Conservation (phyloP, 306 rosid genomes). For the Cicer judaicum region DNA sequence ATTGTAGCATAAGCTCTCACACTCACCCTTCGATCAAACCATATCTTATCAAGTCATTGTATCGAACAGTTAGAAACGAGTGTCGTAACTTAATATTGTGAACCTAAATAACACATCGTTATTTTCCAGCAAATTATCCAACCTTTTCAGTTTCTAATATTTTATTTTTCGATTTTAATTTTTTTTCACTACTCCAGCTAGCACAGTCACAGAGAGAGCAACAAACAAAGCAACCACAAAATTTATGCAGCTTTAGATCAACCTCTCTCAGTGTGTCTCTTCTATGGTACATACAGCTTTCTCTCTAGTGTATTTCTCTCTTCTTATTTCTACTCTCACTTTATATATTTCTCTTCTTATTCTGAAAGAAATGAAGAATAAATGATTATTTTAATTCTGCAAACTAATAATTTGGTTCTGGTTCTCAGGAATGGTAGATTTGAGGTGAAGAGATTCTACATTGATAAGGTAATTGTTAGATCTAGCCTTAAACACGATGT, state of each 20-base stretch:
- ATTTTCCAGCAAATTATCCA: slow-evolving; percentile 42
- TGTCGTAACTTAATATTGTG: background rate
- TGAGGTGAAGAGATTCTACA: slow-evolving; percentile 52
- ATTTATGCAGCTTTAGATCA: slow-evolving; percentile 58
- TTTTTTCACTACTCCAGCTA: slow-evolving; percentile 42
- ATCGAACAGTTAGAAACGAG: background rate
- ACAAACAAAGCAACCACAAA: slow-evolving; percentile 49
- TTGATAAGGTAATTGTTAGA: slow-evolving; percentile 66
- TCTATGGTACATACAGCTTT: slow-evolving; percentile 56
- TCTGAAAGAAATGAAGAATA: background rate
- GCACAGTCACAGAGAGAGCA: slow-evolving; percentile 46
- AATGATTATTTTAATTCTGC: slow-evolving; percentile 24
- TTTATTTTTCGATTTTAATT: background rate
- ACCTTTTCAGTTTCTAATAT: slow-evolving; percentile 36
- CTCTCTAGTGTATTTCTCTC: slow-evolving; percentile 7
- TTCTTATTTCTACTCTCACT: slow-evolving; percentile 33
- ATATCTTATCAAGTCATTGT: background rate
- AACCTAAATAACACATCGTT: background rate
- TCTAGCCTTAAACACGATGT: slow-evolving; percentile 51
- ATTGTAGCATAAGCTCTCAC: background rate
- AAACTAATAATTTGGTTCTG: slow-evolving; percentile 47
- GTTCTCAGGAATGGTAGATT: slow-evolving; percentile 69
- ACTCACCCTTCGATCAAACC: slow-evolving; percentile 27
- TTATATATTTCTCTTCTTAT: slow-evolving; percentile 26
- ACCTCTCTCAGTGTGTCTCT: slow-evolving; percentile 25